phyloP scores from a whole-genome alignment of 2,329 filamentous ascomycete genomes.

The Penicillium aurantiogriseum region DNA sequence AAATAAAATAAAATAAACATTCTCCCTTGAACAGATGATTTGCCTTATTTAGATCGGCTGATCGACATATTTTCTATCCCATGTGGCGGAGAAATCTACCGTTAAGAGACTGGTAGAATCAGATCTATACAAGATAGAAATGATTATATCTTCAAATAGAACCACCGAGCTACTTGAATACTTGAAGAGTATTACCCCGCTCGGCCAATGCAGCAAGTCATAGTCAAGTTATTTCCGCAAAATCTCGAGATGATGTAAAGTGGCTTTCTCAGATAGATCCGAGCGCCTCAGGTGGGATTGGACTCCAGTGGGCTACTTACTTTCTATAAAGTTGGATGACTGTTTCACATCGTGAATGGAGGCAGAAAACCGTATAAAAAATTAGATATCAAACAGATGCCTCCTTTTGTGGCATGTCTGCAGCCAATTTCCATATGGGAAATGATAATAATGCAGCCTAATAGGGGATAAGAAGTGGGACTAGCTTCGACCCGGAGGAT shows the following conservation, averaged over 20 bases:
- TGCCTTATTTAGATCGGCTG: background rate
- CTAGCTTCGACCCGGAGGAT: background rate
- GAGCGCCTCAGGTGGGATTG: slow-evolving; percentile 11
- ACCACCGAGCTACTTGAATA: background rate
- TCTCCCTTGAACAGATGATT: background rate
- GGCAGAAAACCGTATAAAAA: background rate
- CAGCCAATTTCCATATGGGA: background rate
- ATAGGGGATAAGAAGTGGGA: background rate
- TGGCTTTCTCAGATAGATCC: slow-evolving; percentile 10
- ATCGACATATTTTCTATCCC: background rate
- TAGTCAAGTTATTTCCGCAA: background rate
- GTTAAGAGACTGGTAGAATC: background rate
- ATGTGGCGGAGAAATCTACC: background rate
- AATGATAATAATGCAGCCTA: background rate
- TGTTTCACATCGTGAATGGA: background rate
- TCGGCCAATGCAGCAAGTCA: background rate
- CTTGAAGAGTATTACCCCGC: background rate
- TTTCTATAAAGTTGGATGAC: background rate
- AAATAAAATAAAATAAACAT: background rate
- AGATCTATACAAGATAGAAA: slow-evolving; percentile 1
- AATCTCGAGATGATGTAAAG: slow-evolving; percentile 10
- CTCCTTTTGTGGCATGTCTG: background rate
- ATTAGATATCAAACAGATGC: background rate
- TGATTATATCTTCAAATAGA: background rate
- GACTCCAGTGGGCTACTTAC: background rate